Evolutionary conservation across 202 grass and related monocot genomes (phyloP).

Genomic region (Bolboschoenoplectus hybrid): DNA sequence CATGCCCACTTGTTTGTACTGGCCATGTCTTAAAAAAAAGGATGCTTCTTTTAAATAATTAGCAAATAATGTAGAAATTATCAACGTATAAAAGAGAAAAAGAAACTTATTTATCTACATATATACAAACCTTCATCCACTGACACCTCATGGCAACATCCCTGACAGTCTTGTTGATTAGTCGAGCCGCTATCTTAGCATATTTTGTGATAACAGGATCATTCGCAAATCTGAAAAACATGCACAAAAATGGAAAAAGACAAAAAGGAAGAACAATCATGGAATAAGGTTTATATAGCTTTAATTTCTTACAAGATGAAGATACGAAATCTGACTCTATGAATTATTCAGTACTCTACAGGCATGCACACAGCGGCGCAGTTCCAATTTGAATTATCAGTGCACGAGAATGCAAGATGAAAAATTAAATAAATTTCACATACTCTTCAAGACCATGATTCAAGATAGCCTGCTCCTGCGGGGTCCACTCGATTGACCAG

Average conservation of each 20-base stretch:
- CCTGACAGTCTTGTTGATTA: conserved; percentile 46
- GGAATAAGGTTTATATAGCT: neutral
- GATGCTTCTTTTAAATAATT: neutral
- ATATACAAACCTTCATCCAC: conserved; percentile 48
- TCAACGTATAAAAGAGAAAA: neutral
- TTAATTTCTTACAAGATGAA: neutral
- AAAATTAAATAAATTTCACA: conserved; percentile 23
- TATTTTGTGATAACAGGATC: conserved; percentile 54
- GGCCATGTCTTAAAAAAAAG: neutral
- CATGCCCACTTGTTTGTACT: neutral
- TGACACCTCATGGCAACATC: conserved; percentile 54
- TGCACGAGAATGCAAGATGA: neutral
- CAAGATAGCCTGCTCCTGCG: conserved; percentile 58
- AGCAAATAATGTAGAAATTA: neutral
- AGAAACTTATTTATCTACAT: neutral
- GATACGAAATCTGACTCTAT: neutral
- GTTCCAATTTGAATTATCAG: neutral
- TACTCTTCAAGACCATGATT: conserved; percentile 69
- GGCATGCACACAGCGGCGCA: neutral
- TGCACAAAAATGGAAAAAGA: neutral
- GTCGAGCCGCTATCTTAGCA: conserved; percentile 46
- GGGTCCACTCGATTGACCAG: conserved; percentile 70
- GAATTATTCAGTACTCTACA: neutral
- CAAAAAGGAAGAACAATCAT: neutral
- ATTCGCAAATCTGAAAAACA: conserved; percentile 41